A percentile compares a stretch with the other conserved stretches of the same genome.
These are phyloP conservation scores for Melaleuca alternifolia DNA, from an alignment of 345 rosid genomes.

Conservation along the genomic window DNA sequence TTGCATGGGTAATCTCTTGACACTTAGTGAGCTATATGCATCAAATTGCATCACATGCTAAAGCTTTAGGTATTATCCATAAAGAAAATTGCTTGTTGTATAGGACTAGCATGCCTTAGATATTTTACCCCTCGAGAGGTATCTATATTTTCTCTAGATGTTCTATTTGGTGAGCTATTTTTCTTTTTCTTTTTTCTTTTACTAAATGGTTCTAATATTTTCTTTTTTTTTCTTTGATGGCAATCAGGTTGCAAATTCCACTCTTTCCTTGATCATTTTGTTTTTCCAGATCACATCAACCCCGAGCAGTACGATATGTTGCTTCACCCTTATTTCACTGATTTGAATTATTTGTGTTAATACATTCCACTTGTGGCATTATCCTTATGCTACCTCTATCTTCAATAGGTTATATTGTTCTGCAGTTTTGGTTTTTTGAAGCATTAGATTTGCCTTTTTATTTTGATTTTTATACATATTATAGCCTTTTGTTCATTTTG, in stretches of 20 bases:
- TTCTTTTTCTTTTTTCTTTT: too few relatives aligned
- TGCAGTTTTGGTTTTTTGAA: too few relatives aligned
- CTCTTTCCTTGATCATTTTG: slow-evolving; percentile 76
- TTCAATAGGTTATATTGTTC: too few relatives aligned
- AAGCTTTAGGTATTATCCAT: background rate
- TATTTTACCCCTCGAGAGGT: slow-evolving; percentile 95
- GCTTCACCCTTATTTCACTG: background rate
- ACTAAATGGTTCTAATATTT: background rate
- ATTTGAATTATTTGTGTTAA: background rate
- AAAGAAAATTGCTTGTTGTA: background rate
- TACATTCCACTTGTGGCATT: background rate
- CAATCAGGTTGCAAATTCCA: slow-evolving; percentile 82
- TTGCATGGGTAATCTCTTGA: too few relatives aligned
- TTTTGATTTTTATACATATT: too few relatives aligned
- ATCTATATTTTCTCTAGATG: background rate
- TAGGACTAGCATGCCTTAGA: slow-evolving; percentile 36
- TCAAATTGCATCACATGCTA: background rate
- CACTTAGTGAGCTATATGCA: too few relatives aligned
- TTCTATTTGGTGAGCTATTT: background rate
- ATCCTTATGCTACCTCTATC: background rate
- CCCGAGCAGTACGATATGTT: slow-evolving; percentile 68
- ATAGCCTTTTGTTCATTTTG: too few relatives aligned
- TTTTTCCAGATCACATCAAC: slow-evolving; percentile 56
- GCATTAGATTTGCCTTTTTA: too few relatives aligned
- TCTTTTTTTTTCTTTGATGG: background rate